Evolutionary conservation across 2,329 filamentous ascomycete genomes (phyloP), one percentile per base, ranked within the genome.

Genomic region (Penicillium psychrosexuale): DNA sequence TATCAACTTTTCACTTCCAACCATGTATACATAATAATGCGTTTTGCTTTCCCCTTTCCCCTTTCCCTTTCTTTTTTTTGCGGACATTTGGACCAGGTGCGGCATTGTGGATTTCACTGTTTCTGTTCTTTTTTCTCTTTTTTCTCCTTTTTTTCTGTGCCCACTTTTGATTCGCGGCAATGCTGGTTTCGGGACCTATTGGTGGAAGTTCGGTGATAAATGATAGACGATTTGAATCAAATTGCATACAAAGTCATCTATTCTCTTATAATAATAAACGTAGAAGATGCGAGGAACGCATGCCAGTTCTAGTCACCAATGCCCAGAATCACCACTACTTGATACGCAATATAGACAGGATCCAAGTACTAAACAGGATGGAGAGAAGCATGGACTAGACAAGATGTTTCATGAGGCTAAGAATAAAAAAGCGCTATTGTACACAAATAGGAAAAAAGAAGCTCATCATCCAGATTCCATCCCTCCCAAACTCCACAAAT

Each of bases 1-100:
- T 63, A 62, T 33, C 56, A 45, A 43, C 27, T 40, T 36, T 47
- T 33, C 53, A 22, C 47, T 51, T 47, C 33, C 44, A 37, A 49
- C 40, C 24, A 55, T 62, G 61, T 61, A 62, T 58, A 61, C 53
- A 59, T 64, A 63, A 53, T 59, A 53, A 55, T 57, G 51, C 22
- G 43, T 45, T 49, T 42, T 49, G 55, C 38, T 33, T 39, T 19
- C 1, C 39, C 19, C 15, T 39, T 19, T 0, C 39, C 19, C 15
- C 8, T 36, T 38, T 34, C 7, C 27, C 27, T 44, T 22, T 34
- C 11, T 5, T 38, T 49, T 39, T 13, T 19, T 19, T 5, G 37
- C 15, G 39, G 27, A 44, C n/a, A 39, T 34, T 51, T 34, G 38
- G 31, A 37, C 27, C 30, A 31, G 15, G 34, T 17, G 33, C 40